These are phyloP conservation scores for Suillus lakei DNA, from an alignment of 768 basidiomycete species.

Conservation along the genomic window DNA sequence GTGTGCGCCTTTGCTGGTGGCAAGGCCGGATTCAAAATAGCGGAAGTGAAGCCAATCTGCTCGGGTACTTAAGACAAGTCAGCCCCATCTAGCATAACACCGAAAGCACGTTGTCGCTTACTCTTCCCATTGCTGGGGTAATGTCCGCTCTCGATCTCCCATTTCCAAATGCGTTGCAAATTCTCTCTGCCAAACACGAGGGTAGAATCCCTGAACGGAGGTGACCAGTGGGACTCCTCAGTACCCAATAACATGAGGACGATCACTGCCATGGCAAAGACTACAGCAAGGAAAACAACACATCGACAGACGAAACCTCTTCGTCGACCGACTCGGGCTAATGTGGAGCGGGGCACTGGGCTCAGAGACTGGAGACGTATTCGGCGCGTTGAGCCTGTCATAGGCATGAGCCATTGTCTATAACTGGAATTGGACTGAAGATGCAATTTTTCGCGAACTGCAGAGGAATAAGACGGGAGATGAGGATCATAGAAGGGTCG, in stretches of 20 bases:
- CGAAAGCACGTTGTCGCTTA: constrained; percentile 43
- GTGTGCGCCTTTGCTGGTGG: constrained; percentile 51
- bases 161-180: constrained; percentile 86
- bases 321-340: constrained; percentile 54
- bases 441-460: constrained; percentile 45
- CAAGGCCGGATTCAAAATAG: constrained; percentile 70
- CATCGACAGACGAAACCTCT: constrained; percentile 59
- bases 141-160: constrained; percentile 92
- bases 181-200: constrained; percentile 74
- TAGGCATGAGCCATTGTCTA: constrained; percentile 55
- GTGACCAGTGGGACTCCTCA: constrained; percentile 47
- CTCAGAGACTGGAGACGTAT: constrained; percentile 65
- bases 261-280: constrained; percentile 50
- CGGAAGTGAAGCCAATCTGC: constrained; percentile 57
- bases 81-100: constrained; percentile 6
- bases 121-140: constrained; percentile 76
- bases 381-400: constrained; percentile 60
- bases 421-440: constrained; percentile 34
- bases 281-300: constrained; percentile 52
- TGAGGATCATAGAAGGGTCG: constrained; percentile 3
- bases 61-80: constrained; percentile 55
- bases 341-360: constrained; percentile 48
- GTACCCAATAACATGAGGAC: constrained; percentile 45
- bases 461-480: constrained; percentile 29
- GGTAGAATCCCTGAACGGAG: constrained; percentile 55